Evolutionary conservation across 2,329 filamentous ascomycete genomes (phyloP), one percentile per base, ranked within the genome.

Genomic region (Nannizzia gypsea): DNA sequence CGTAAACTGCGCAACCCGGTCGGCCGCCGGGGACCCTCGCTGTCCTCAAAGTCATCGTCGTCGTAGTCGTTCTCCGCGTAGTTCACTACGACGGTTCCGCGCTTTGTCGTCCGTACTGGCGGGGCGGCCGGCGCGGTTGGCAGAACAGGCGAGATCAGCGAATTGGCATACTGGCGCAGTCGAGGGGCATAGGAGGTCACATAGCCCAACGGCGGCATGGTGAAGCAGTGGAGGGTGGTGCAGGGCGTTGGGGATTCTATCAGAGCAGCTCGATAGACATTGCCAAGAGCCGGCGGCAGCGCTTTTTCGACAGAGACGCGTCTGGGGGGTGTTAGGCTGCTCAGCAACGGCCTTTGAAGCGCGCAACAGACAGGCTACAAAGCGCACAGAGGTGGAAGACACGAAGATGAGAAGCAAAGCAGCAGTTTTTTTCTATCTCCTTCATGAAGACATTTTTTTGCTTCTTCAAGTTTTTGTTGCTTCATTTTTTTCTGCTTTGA

Each of bases 1-100:
- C 90, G 84, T 68, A 91, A 74, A 68, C 87, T 96, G 66, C 91
- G 86, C 72, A 96, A 72, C 3, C 91, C 90, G 0, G 90, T 95
- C 11, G 89, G 83, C 60, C 83, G 77, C 63, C 84, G 77, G 24
- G 81, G 88, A 1, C 86, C 86, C 64, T 92, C 85, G 64, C 89
- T 77, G 40, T 79, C 78, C 40, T 79, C 77, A 64, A 79, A 80
- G 68, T 92, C 77, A 42, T 79, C 77, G 63, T 86, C 90, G 65
- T 96, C 92, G 69, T 87, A 95, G 54, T 91, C 91, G 72, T 97
- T 92, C 72, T 99, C 93, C 24, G 93, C 92, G 71, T 99, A 99
- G 76, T 96, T 99, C 75, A 97, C 93, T 64, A 92, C 89, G 36
- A 89, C 93, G 1, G 93, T 97, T 61, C 93, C 93, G 74, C 93